These are phyloP conservation scores for Obelidium mucronatum DNA, from an alignment of 192 early-diverging fungal species.

Conservation along the genomic window DNA sequence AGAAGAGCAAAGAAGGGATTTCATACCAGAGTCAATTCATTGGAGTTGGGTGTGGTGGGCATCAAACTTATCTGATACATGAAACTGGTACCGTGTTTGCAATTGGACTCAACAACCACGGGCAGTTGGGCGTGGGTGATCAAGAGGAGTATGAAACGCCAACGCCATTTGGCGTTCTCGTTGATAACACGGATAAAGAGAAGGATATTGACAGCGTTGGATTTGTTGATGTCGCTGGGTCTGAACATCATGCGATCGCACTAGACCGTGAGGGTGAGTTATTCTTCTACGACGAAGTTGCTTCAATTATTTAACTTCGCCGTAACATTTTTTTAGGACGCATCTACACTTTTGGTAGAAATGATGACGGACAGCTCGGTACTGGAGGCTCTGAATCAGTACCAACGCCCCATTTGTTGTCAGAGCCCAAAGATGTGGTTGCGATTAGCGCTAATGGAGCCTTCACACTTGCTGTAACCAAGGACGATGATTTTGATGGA, in stretches of 20 bases:
- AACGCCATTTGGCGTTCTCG: conserved; percentile 37
- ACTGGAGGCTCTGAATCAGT: conserved; percentile 64
- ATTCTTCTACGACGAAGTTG: neutral
- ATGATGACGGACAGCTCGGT: conserved; percentile 85
- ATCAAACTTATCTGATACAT: conserved; percentile 85
- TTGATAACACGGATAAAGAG: conserved; percentile 59
- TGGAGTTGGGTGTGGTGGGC: conserved; percentile 78
- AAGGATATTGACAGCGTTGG: neutral
- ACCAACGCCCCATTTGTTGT: conserved; percentile 39
- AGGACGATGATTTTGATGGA: conserved; percentile 29
- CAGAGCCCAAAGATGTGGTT: conserved; percentile 61
- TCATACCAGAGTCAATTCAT: conserved; percentile 56
- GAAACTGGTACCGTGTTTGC: conserved; percentile 70
- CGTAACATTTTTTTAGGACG: conserved; percentile 44
- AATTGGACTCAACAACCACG: conserved; percentile 92
- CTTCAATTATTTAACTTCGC: neutral
- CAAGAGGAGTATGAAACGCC: conserved; percentile 57
- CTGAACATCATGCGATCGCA: conserved; percentile 85
- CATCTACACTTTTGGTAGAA: conserved; percentile 85
- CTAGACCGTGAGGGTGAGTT: conserved; percentile 70
- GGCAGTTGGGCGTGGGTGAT: conserved; percentile 79
- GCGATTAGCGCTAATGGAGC: conserved; percentile 65
- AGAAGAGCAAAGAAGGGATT: conserved; percentile 10
- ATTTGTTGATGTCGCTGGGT: conserved; percentile 75
- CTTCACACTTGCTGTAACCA: conserved; percentile 50